Evolutionary conservation across 2,329 filamentous ascomycete species (phyloP).

Genomic region (Talaromyces rugulosus): DNA sequence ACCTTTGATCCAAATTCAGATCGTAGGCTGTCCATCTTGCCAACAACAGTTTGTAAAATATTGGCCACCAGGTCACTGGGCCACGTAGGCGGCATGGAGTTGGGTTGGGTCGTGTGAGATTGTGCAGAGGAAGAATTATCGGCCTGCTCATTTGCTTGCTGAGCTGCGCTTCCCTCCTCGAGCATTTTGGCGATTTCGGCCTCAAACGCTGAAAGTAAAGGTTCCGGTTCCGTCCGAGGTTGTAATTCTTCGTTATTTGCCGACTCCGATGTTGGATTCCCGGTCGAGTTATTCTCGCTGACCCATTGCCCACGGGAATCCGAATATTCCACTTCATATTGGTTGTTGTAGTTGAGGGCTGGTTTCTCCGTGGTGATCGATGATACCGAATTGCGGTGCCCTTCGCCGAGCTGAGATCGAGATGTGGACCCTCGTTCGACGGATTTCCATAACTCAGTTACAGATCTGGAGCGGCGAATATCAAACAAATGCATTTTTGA

Average conservation of each 20-base stretch:
- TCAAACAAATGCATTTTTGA: slow-evolving; percentile 44
- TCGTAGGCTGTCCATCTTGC: slow-evolving; percentile 31
- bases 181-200: slow-evolving; percentile 35
- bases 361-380: background rate
- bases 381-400: background rate
- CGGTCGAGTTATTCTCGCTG: background rate
- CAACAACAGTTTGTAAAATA: slow-evolving; percentile 30
- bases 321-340: background rate
- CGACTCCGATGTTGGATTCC: background rate
- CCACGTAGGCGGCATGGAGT: slow-evolving; percentile 16
- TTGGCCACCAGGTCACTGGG: slow-evolving; percentile 29
- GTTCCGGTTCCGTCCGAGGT: slow-evolving; percentile 20
- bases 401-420: background rate
- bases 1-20: slow-evolving; percentile 33
- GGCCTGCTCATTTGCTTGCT: background rate
- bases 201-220: slow-evolving; percentile 38
- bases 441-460: slow-evolving; percentile 35
- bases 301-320: background rate
- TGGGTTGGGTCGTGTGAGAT: slow-evolving; percentile 10
- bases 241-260: slow-evolving; percentile 4
- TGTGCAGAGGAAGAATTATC: slow-evolving; percentile 4
- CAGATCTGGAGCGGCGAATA: slow-evolving; percentile 37
- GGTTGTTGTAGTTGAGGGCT: background rate
- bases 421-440: slow-evolving; percentile 20
- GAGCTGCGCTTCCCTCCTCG: slow-evolving; percentile 6